phyloP scores from a whole-genome alignment of 495 filamentous ascomycete species.

The Podospora didyma region DNA sequence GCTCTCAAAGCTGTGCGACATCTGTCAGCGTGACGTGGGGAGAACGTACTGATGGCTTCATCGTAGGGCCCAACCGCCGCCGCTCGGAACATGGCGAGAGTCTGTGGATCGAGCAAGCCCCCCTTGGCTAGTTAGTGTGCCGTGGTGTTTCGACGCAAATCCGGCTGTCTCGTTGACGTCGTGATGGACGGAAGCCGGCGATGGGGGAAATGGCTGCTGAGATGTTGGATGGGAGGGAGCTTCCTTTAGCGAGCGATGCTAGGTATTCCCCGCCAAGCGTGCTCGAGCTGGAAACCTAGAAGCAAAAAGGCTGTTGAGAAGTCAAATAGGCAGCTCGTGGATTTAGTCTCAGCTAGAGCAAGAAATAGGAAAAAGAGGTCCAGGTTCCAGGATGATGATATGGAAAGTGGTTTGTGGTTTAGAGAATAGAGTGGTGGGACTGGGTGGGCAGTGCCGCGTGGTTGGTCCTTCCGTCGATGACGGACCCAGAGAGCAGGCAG shows the following conservation, averaged over 20 bases:
- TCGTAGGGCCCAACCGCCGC: constrained; percentile 48
- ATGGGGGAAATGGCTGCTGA: too few relatives aligned
- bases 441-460: constrained; percentile 19
- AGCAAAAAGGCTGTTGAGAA: too few relatives aligned
- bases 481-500: background rate
- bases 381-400: background rate
- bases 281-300: too few relatives aligned
- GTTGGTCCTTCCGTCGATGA: constrained; percentile 14
- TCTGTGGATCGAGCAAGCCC: background rate
- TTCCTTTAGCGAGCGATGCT: too few relatives aligned
- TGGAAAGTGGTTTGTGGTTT: background rate
- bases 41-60: constrained; percentile 46
- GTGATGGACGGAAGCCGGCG: too few relatives aligned
- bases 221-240: too few relatives aligned
- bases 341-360: background rate
- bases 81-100: constrained; percentile 47
- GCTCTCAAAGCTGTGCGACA: background rate
- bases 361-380: background rate
- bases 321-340: background rate
- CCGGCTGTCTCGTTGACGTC: background rate
- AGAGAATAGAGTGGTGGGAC: background rate
- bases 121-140: background rate
- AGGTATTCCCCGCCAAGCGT: too few relatives aligned
- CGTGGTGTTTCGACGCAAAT: background rate
- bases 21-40: background rate